Evolutionary conservation across 768 basidiomycete species (phyloP), one percentile per base, ranked within the genome.

Genomic region (Sporobolomyces pararoseus): DNA sequence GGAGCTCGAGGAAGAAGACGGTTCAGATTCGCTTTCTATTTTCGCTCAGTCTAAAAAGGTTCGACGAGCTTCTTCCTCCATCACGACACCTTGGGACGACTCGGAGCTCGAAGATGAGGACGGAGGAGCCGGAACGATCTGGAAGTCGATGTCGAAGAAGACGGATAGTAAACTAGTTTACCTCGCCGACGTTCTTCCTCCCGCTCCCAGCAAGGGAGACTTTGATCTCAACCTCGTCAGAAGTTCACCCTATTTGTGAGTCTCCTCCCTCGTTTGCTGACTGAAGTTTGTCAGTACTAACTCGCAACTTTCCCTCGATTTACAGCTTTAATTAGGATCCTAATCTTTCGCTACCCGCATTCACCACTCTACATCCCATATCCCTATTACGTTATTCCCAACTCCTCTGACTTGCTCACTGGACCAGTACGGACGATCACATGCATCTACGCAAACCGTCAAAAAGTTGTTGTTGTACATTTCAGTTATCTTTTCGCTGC

Each of bases 241-340:
- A 78, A 80, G 86, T 66, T 90, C 89, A 50, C 83, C 84, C 44
- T 98, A 97, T 80, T 98, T 98, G 85, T 97, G 84, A 94, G 60
- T 34, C 35, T 7, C 25, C 25, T 51, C 39, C 34, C 35, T 13
- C 34, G 10, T 37, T 14, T 17, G 29, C 13, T n/a, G n/a, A n/a
- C n/a, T n/a, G n/a, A n/a, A n/a, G n/a, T n/a, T n/a, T n/a, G n/a
- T n/a, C n/a, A n/a, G 27, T 44, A n/a, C n/a, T 60, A 14, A 34
- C 31, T 44, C 42, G 25, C 25, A 27, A 27, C 21, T 27, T 25
- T 31, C 7, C 12, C 21, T 47, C n/a, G 10, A 16, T 50, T 13
- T 46, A 21, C 59, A 61, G 59, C 31, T 61, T 61, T 32, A 61
- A 61, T 46, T 61, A 35, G 9, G 6, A 42, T n/a, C n/a, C n/a